Conservation (phyloP, 2,329 filamentous ascomycete genomes). For the Apiospora phragmitis region DNA sequence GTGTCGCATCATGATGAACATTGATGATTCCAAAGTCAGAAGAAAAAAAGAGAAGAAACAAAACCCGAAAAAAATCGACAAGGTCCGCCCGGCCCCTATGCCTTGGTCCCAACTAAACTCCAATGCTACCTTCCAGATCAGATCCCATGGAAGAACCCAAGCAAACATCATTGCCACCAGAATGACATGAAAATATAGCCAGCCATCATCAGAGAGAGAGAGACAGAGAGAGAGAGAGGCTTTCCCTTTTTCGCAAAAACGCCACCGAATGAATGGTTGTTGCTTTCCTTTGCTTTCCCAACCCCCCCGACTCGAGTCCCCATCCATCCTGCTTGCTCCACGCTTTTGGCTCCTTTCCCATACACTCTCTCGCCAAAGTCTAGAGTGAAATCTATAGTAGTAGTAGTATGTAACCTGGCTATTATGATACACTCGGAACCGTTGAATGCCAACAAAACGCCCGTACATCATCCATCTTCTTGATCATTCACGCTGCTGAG, state of each 20-base stretch:
- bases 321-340: not conserved
- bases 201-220: not conserved
- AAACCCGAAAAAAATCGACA: not conserved
- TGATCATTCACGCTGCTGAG: not conserved
- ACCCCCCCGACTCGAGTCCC: not conserved
- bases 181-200: not conserved
- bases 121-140: not conserved
- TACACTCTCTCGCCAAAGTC: not conserved
- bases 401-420: not conserved
- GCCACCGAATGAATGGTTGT: constrained; percentile 1
- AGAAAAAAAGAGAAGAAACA: not conserved
- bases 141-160: not conserved
- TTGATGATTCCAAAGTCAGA: not conserved
- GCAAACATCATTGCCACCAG: not conserved
- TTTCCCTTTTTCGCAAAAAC: not conserved
- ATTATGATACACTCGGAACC: not conserved
- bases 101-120: not conserved
- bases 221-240: not conserved
- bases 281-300: not conserved
- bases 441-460: not conserved
- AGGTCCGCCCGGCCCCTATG: not conserved
- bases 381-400: not conserved
- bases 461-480: not conserved
- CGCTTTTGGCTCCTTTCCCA: not conserved
- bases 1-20: not conserved